Percentiles rank a stretch among this genome's conserved stretches.
phyloP scores from a whole-genome alignment of 2,329 filamentous ascomycete genomes.

The Fusarium sp. region DNA sequence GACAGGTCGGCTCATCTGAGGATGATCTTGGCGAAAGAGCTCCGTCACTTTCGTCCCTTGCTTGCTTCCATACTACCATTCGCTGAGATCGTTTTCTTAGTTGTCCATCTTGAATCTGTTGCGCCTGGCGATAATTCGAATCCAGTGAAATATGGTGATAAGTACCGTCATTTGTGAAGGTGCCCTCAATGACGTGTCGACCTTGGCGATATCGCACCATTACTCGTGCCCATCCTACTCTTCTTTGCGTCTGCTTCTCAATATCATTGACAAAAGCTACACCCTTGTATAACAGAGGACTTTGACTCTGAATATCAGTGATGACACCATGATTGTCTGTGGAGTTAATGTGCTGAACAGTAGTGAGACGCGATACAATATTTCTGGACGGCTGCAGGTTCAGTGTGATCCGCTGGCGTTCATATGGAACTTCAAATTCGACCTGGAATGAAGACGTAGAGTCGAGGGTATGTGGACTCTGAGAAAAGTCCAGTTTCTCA shows the following conservation, averaged over 20 bases:
- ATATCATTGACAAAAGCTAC: background rate
- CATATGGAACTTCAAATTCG: slow-evolving; percentile 17
- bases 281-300: slow-evolving; percentile 28
- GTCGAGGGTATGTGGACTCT: slow-evolving; percentile 6
- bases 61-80: slow-evolving; percentile 34
- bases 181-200: slow-evolving; percentile 24
- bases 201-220: slow-evolving; percentile 19
- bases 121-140: slow-evolving; percentile 20
- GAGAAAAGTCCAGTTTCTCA: slow-evolving; percentile 15
- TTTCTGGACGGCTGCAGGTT: slow-evolving; percentile 28
- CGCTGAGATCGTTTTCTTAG: background rate
- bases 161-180: slow-evolving; percentile 28
- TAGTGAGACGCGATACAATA: slow-evolving; percentile 24
- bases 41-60: background rate
- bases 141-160: slow-evolving; percentile 32
- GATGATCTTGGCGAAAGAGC: background rate
- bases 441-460: slow-evolving; percentile 26
- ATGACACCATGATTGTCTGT: background rate
- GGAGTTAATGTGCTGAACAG: slow-evolving; percentile 15
- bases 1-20: slow-evolving; percentile 2
- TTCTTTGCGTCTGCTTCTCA: background rate
- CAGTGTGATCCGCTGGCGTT: slow-evolving; percentile 1
- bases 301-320: background rate
- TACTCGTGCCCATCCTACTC: slow-evolving; percentile 30
- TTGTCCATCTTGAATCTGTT: background rate